Conservation (phyloP, 179 eudicot genomes). For the Spergularia azorica region DNA sequence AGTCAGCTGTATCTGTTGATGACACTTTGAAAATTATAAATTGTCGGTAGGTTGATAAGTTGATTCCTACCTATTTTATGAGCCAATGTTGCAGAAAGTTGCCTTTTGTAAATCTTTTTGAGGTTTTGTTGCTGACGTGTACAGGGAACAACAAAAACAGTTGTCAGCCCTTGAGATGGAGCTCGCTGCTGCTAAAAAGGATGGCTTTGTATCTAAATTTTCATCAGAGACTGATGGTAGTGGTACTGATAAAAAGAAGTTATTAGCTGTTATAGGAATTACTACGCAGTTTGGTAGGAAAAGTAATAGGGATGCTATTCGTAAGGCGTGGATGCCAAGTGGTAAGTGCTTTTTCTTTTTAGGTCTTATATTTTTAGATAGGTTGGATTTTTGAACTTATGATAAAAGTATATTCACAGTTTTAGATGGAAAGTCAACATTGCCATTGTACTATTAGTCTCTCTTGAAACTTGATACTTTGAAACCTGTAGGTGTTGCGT, state of each 20-base stretch:
- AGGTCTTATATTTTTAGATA: too few species aligned
- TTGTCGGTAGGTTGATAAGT: slow-evolving; percentile 60
- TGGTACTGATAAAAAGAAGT: slow-evolving; percentile 50
- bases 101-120: not conserved
- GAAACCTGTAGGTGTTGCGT: slow-evolving; percentile 58
- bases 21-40: slow-evolving; percentile 72
- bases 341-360: slow-evolving; percentile 42
- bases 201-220: slow-evolving; percentile 60
- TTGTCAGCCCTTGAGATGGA: slow-evolving; percentile 75
- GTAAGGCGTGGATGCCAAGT: slow-evolving; percentile 93
- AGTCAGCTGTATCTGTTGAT: slow-evolving; percentile 74
- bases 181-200: slow-evolving; percentile 67
- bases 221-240: slow-evolving; percentile 39
- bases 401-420: not conserved
- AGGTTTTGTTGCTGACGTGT: slow-evolving; percentile 16
- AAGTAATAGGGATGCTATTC: slow-evolving; percentile 83
- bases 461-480: slow-evolving; percentile 10
- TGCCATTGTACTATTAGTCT: not conserved
- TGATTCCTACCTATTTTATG: slow-evolving; percentile 12
- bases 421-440: not conserved
- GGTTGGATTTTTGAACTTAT: too few species aligned
- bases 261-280: slow-evolving; percentile 74
- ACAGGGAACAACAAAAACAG: slow-evolving; percentile 77
- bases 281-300: slow-evolving; percentile 72
- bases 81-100: not conserved